phyloP scores from a whole-genome alignment of 73 alveolate genomes.

The Breviolum minutum region DNA sequence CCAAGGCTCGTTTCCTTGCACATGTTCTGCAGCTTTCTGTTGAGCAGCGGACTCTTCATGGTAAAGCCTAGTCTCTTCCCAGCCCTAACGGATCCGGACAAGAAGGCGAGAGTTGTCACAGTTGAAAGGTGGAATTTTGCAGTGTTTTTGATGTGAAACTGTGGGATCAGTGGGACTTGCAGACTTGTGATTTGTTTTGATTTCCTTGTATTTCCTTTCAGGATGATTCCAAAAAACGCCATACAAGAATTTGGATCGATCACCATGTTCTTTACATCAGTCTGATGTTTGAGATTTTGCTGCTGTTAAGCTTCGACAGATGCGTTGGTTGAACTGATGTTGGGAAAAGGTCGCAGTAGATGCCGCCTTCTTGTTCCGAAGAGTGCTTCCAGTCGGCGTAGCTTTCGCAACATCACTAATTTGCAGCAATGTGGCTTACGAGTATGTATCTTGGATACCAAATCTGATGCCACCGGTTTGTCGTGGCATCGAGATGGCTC shows the following conservation, averaged over 20 bases:
- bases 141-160: not conserved
- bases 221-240: not conserved
- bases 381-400: constrained; percentile 66
- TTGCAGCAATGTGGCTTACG: constrained; percentile 63
- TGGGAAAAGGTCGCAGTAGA: not conserved
- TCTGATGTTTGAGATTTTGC: not conserved
- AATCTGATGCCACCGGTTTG: too few species aligned
- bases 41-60: constrained; percentile 33
- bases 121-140: not conserved
- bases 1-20: constrained; percentile 72
- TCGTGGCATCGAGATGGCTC: too few species aligned
- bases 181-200: not conserved
- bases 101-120: constrained; percentile 45
- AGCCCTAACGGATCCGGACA: constrained; percentile 77
- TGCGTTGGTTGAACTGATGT: not conserved
- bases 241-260: too few species aligned
- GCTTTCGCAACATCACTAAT: constrained; percentile 47
- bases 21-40: constrained; percentile 51
- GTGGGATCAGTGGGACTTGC: not conserved
- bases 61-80: constrained; percentile 62
- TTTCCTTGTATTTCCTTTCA: not conserved
- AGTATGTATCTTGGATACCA: constrained; percentile 21
- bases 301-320: too few species aligned
- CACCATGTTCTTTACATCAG: not conserved
- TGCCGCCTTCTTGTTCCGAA: not conserved